Evolutionary conservation across 2,329 filamentous ascomycete species (phyloP).

Genomic region (Penicillium janthinellum): DNA sequence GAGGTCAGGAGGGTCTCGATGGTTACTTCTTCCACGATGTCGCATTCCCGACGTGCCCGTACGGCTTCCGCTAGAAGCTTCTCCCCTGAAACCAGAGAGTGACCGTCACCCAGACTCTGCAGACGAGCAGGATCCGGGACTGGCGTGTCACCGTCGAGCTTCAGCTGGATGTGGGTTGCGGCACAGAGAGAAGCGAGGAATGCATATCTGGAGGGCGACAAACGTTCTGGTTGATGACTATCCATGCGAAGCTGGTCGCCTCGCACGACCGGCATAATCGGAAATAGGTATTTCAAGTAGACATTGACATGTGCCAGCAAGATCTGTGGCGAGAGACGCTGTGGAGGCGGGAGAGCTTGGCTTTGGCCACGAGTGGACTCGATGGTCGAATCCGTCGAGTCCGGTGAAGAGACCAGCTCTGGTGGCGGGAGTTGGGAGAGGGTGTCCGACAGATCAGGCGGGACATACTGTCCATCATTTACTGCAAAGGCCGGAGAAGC

Average conservation of each 20-base stretch:
- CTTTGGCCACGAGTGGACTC: slow-evolving; percentile 28
- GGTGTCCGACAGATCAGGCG: slow-evolving; percentile 30
- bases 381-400: slow-evolving; percentile 35
- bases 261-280: slow-evolving; percentile 48
- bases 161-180: slow-evolving; percentile 49
- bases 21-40: slow-evolving; percentile 45
- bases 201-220: slow-evolving; percentile 42
- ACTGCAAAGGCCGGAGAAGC: slow-evolving; percentile 30
- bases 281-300: slow-evolving; percentile 46
- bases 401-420: slow-evolving; percentile 39
- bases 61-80: slow-evolving; percentile 67
- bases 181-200: slow-evolving; percentile 46
- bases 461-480: slow-evolving; percentile 27
- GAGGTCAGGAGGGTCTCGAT: slow-evolving; percentile 62
- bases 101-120: slow-evolving; percentile 56
- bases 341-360: slow-evolving; percentile 18
- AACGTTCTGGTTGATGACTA: slow-evolving; percentile 57
- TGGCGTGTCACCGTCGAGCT: slow-evolving; percentile 37
- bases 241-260: slow-evolving; percentile 38
- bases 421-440: slow-evolving; percentile 33
- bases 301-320: slow-evolving; percentile 44
- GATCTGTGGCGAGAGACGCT: slow-evolving; percentile 37
- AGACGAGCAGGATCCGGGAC: slow-evolving; percentile 26
- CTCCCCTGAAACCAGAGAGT: slow-evolving; percentile 64
- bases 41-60: slow-evolving; percentile 43